Base-by-base conservation (phyloP, 768 basidiomycete species). In the Mrakia frigida region DNA sequence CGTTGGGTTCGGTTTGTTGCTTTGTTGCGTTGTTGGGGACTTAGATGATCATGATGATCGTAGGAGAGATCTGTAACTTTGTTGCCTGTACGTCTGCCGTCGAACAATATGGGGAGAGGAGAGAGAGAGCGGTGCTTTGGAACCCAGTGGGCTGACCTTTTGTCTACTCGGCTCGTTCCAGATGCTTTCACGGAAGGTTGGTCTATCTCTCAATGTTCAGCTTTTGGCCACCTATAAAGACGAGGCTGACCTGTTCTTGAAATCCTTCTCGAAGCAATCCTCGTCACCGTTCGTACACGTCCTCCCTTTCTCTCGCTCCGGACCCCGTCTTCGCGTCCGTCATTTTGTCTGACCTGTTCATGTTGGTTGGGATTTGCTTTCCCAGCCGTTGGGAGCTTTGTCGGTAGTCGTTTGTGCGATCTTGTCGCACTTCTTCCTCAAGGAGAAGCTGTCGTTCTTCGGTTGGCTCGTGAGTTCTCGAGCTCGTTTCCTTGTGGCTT, bases 401-500 rank as follows among this genome's bases (percentile, higher is more conserved):
- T 94, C 94, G 28, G 97, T 99, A 80, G 97, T 99, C 79, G 87
- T 98, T 79, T 96, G 79, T 41, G 80, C 76, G 6, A 74, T 67
- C 23, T 33, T 73, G 31, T 67, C 73, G 25, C 56, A 52, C 41
- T 70, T 77, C 67, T 92, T 98, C 85, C 90, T 99, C 80, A 89
- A 95, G 68, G 96, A 98, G 83, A 92, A 87, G 73, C 88, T 99
- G 61, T 92, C 90, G 50, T 93, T 98, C 84, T 98, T 99, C 82
- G 96, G 97, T 69, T 98, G 95, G 94, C 86, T 98, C 78, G 96
- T 97, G 94, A 83, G 65, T 67, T 0, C n/a, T 37, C 74, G 43
- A 7, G 6, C 23, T 41, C 61, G 14, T 28, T 25, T 53, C 7
- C n/a, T 39, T 7, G 56, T 28, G 5, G 11, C n/a, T 31, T n/a